These are phyloP conservation scores for Yarrowia divulgata DNA, from an alignment of 805 yeast genomes.

Conservation along the genomic window DNA sequence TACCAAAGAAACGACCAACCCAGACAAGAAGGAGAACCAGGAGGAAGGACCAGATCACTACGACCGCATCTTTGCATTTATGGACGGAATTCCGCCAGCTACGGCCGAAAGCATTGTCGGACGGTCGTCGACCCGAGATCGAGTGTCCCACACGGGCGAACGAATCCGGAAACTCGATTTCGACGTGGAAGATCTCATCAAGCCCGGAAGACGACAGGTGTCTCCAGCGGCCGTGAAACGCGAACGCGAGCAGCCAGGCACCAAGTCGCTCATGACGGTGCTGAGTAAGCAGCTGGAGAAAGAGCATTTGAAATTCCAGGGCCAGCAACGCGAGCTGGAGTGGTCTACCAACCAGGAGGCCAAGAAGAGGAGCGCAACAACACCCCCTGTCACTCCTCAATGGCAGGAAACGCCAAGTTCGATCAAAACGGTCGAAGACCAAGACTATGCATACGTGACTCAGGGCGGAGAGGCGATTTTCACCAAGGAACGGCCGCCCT, in stretches of 20 bases:
- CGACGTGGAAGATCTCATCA: conserved; percentile 32
- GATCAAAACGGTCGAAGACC: background rate
- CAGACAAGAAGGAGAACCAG: background rate
- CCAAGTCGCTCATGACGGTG: conserved; percentile 36
- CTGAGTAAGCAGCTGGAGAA: conserved; percentile 43
- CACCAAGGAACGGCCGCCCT: conserved; percentile 43
- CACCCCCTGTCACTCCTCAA: background rate
- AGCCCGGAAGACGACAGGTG: background rate
- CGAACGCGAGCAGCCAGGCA: background rate
- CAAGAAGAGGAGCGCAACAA: background rate
- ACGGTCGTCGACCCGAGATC: conserved; percentile 24
- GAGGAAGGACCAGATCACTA: conserved; percentile 1
- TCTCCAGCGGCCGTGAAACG: background rate
- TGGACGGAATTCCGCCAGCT: conserved; percentile 25
- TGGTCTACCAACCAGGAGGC: conserved; percentile 6
- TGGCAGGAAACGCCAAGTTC: conserved; percentile 32
- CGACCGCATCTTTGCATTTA: conserved; percentile 31
- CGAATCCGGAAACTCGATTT: conserved; percentile 26
- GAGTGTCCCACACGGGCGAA: conserved; percentile 25
- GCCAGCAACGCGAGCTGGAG: conserved; percentile 26
- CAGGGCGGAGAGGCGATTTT: conserved; percentile 43
- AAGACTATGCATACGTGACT: conserved; percentile 45
- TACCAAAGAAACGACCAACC: background rate
- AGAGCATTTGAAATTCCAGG: conserved; percentile 8
- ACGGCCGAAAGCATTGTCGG: conserved; percentile 32